Conservation (phyloP, 148 eudicot genomes). For the Cornus kousa region DNA sequence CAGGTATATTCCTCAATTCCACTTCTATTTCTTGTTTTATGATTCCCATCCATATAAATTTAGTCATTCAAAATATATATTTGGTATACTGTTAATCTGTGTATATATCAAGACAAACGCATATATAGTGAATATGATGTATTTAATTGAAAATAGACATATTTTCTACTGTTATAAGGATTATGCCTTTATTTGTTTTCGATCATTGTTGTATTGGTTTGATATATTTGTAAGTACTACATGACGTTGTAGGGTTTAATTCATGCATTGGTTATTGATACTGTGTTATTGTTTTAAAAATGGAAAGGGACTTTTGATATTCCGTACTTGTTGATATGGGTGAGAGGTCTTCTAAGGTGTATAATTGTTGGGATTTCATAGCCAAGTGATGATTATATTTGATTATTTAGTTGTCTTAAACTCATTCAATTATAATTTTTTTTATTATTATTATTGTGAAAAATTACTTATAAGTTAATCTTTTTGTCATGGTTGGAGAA, state of each 20-base stretch:
- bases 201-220: slow-evolving; percentile 1
- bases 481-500: too few relatives aligned
- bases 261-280: background rate
- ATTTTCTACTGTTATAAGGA: background rate
- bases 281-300: background rate
- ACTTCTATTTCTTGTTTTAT: background rate
- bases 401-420: too few relatives aligned
- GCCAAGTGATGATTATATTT: background rate
- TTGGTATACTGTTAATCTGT: background rate
- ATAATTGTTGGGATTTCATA: background rate
- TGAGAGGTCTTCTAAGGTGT: background rate
- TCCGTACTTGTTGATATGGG: background rate
- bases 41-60: background rate
- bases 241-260: background rate
- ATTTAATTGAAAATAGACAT: background rate
- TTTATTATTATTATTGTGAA: too few relatives aligned
- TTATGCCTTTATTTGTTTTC: background rate
- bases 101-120: background rate
- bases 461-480: too few relatives aligned
- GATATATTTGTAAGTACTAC: background rate
- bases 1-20: slow-evolving; percentile 42
- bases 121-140: background rate
- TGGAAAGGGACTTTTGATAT: background rate
- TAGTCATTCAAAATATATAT: background rate
- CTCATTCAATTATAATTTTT: too few relatives aligned